These are phyloP conservation scores for Colletotrichum eremochloae DNA, from an alignment of 2,329 filamentous ascomycete genomes.

Conservation along the genomic window DNA sequence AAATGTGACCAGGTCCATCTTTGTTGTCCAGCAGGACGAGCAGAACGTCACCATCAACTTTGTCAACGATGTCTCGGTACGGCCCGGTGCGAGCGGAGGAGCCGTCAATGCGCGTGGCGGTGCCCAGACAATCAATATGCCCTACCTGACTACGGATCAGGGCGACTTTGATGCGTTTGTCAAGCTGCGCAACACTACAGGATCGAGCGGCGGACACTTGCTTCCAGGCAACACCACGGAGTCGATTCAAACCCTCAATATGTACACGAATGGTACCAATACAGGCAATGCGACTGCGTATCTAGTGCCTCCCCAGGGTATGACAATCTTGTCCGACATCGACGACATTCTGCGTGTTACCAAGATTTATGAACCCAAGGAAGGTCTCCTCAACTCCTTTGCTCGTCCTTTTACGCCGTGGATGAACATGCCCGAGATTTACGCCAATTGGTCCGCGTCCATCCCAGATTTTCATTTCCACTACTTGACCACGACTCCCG, in stretches of 20 bases:
- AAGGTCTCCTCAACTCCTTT: constrained; percentile 83
- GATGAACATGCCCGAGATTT: constrained; percentile 86
- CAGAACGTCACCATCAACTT: constrained; percentile 75
- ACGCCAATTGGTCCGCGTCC: constrained; percentile 79
- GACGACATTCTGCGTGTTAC: constrained; percentile 86
- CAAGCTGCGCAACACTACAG: constrained; percentile 69
- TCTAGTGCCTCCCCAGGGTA: constrained; percentile 76
- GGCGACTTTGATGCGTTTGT: constrained; percentile 83
- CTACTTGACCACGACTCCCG: constrained; percentile 84
- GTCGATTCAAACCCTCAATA: constrained; percentile 75
- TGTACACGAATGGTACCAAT: constrained; percentile 74
- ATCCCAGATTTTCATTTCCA: constrained; percentile 81
- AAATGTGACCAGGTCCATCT: constrained; percentile 80
- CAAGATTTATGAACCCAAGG: constrained; percentile 81
- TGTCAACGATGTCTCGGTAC: constrained; percentile 56
- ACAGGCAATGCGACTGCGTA: constrained; percentile 83
- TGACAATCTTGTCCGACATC: constrained; percentile 83
- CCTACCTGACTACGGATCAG: constrained; percentile 73
- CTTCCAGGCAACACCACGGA: constrained; percentile 74
- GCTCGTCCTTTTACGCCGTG: constrained; percentile 77
- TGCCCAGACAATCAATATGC: constrained; percentile 72
- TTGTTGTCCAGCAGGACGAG: constrained; percentile 79
- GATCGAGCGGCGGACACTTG: constrained; percentile 62
- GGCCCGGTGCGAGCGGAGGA: constrained; percentile 69
- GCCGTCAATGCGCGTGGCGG: constrained; percentile 68